These are phyloP conservation scores for Cyberlindnera petersonii DNA, from an alignment of 805 yeast species.

Conservation along the genomic window DNA sequence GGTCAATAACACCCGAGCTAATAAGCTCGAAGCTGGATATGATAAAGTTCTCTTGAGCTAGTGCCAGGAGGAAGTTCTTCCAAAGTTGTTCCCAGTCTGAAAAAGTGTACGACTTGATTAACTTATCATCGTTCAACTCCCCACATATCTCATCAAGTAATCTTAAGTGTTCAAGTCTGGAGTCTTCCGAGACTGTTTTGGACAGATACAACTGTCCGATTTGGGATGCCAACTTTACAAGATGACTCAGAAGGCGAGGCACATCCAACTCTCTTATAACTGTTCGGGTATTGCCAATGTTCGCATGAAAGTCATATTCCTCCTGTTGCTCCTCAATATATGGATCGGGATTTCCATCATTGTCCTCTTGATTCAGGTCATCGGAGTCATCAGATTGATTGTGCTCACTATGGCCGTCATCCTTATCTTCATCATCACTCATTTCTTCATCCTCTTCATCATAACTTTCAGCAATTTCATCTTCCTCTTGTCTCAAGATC, in stretches of 20 bases:
- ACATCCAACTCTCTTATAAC: slow-evolving; percentile 11
- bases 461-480: slow-evolving; percentile 15
- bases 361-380: background rate
- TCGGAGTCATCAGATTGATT: background rate
- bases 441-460: slow-evolving; percentile 19
- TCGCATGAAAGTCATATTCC: background rate
- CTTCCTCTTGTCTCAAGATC: slow-evolving; percentile 18
- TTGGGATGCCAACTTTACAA: slow-evolving; percentile 19
- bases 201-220: slow-evolving; percentile 31
- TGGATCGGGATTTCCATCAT: background rate
- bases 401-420: background rate
- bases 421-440: background rate
- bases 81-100: slow-evolving; percentile 35
- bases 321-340: slow-evolving; percentile 1
- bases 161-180: slow-evolving; percentile 28
- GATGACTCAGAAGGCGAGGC: slow-evolving; percentile 7
- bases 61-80: slow-evolving; percentile 34
- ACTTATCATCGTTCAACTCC: slow-evolving; percentile 13
- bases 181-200: slow-evolving; percentile 23
- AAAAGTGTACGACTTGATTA: slow-evolving; percentile 15
- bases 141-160: slow-evolving; percentile 26
- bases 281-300: background rate
- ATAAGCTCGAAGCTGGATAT: slow-evolving; percentile 75
- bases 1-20: slow-evolving; percentile 58
- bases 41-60: slow-evolving; percentile 29